A percentile compares a stretch with the other conserved stretches of the same genome.
phyloP scores from a whole-genome alignment of 2,329 filamentous ascomycete genomes.

The Hawksworthiomyces lignivorus region DNA sequence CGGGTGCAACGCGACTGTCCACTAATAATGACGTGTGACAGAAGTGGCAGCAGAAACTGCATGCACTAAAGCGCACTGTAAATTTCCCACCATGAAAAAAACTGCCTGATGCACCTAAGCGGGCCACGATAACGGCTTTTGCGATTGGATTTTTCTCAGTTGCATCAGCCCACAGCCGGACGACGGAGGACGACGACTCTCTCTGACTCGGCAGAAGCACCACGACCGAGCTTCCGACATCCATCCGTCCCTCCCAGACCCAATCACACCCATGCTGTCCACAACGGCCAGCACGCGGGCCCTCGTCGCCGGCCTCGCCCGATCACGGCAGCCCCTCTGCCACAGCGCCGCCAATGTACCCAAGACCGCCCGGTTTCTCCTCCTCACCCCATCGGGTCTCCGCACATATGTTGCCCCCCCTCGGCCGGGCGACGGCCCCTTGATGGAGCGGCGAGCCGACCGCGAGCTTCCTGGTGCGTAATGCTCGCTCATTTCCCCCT shows the following conservation, averaged over 20 bases:
- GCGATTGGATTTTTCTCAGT: constrained; percentile 2
- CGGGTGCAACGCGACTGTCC: too few relatives aligned
- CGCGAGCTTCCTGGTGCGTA: constrained; percentile 56
- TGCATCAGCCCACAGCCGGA: constrained; percentile 7
- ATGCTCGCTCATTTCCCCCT: neutral
- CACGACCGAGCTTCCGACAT: too few relatives aligned
- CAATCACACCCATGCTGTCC: constrained; percentile 15
- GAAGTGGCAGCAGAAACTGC: too few relatives aligned
- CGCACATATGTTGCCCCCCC: constrained; percentile 48
- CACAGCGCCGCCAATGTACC: neutral
- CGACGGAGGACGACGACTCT: neutral
- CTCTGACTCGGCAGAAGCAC: too few relatives aligned
- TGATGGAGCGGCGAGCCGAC: constrained; percentile 58
- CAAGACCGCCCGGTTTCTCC: neutral
- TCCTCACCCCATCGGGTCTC: constrained; percentile 3
- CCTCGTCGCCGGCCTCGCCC: constrained; percentile 8
- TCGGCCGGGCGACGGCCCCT: constrained; percentile 50
- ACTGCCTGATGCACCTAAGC: constrained; percentile 7
- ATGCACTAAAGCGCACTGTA: constrained; percentile 2
- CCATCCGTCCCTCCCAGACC: too few relatives aligned
- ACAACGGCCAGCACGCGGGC: constrained; percentile 8
- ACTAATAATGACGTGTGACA: constrained; percentile 9
- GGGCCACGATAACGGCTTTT: constrained; percentile 1
- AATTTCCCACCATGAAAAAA: too few relatives aligned
- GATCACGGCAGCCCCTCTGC: constrained; percentile 6